Base-by-base conservation (phyloP, 2,329 filamentous ascomycete species). In the Ceratocystis ficicola region DNA sequence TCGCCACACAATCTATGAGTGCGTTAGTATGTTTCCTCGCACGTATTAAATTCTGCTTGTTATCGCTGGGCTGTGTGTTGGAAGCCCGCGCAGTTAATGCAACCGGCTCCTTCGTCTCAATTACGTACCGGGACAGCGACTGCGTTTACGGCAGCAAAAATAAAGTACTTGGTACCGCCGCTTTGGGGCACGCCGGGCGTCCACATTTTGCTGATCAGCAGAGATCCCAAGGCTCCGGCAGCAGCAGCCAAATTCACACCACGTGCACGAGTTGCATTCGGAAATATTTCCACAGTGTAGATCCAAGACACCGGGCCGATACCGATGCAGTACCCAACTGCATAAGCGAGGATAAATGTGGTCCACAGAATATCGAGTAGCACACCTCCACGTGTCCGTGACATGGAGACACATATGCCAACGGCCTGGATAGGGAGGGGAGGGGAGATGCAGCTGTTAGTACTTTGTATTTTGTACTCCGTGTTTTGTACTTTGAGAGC, bases 251-350 rank as follows among this genome's bases (percentile, higher is more conserved):
- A 76, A 71, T 81, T 84, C 63, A 84, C 76, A 2, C 81, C 82
- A 0, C 79, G 77, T 2, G 82, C 81, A 10, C 82, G 79, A n/a
- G 82, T 75, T 4, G 80, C 74, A 0, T 81, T 83, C 1, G 81
- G 81, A 70, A 85, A 84, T 68, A 84, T 84, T 77, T 85, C 82
- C 0, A 81, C 78, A n/a, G 80, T 80, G 68, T 84, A 84, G 0
- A 84, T 80, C 82, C 82, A 85, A 0, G 81, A 76, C 0, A 80
- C 78, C 0, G 82, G 80, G 0, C 82, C 82, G 55, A 84, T 82
- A 0, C 82, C 80, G 68, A 84, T 75, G 63, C 79, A 82, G 70
- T 82, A 84, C 0, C 82, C 82, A 63, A 84, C 76, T 6, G 81
- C 80, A 71, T 83, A 85, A 55, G 84, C 73, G 70, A 84, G 84